phyloP scores from a whole-genome alignment of 2,329 filamentous ascomycete genomes.

The Exophiala oligosperma region DNA sequence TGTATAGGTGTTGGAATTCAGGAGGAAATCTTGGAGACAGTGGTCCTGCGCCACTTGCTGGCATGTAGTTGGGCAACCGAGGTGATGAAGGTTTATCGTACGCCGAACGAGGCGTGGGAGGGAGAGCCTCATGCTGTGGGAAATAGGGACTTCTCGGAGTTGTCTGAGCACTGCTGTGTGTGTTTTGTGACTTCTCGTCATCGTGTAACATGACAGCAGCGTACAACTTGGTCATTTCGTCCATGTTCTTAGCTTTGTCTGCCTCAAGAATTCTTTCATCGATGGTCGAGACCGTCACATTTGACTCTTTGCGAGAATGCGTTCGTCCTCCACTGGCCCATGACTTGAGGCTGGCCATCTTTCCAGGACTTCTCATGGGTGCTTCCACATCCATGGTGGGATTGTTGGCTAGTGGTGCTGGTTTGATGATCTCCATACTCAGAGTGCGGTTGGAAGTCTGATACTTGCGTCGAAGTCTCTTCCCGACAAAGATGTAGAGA shows the following conservation, averaged over 20 bases:
- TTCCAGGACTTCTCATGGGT: constrained; percentile 37
- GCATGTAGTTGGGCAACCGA: constrained; percentile 18
- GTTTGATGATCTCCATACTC: constrained; percentile 60
- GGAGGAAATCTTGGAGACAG: constrained; percentile 28
- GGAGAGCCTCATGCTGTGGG: constrained; percentile 17
- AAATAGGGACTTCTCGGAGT: constrained; percentile 23
- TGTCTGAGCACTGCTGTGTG: constrained; percentile 21
- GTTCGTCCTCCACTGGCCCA: constrained; percentile 39
- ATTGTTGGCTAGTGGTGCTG: constrained; percentile 27
- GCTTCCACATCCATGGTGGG: constrained; percentile 18
- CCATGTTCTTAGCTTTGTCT: constrained; percentile 72
- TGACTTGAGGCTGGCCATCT: constrained; percentile 39
- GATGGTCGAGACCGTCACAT: constrained; percentile 66
- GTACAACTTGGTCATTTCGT: constrained; percentile 87
- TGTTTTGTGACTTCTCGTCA: constrained; percentile 42
- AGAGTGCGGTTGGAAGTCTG: constrained; percentile 53
- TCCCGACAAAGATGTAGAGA: constrained; percentile 61
- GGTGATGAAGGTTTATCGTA: constrained; percentile 11
- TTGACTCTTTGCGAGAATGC: constrained; percentile 41
- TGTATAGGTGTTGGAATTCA: constrained; percentile 34
- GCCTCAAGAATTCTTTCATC: constrained; percentile 74
- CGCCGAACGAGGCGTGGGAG: constrained; percentile 34
- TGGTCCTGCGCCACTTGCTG: constrained; percentile 4
- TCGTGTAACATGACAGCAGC: constrained; percentile 91
- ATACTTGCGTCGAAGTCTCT: constrained; percentile 54